Conservation (phyloP, 2,329 filamentous ascomycete species). For the Zymoseptoria pseudotritici region DNA sequence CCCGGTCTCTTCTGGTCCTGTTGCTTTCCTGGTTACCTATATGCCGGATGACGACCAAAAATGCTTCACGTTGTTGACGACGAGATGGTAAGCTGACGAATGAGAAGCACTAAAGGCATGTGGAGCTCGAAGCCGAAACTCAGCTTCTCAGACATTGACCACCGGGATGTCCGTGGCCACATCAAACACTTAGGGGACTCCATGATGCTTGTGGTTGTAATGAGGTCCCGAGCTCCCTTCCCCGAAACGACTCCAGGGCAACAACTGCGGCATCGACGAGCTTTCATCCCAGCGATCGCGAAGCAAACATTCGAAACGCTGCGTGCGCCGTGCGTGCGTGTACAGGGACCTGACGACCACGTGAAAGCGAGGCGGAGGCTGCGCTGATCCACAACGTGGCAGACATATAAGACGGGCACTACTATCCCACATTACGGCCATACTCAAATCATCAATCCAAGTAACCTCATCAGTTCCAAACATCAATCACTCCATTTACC, state of each 20-base stretch:
- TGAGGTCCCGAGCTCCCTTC: background rate
- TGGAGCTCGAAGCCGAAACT: no score
- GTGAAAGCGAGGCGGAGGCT: background rate
- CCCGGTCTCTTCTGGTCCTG: no score
- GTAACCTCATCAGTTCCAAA: background rate
- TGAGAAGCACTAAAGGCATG: no score
- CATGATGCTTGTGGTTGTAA: background rate
- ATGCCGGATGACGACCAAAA: no score
- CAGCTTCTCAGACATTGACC: no score
- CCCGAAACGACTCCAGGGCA: background rate
- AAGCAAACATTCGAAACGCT: background rate
- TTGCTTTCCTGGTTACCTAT: no score
- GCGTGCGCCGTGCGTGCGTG: background rate
- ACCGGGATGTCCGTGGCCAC: background rate
- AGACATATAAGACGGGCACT: background rate
- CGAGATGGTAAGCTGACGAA: no score
- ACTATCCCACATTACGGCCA: no score
- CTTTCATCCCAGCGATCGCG: background rate
- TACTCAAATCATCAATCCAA: no score
- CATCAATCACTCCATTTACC: background rate
- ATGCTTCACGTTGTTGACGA: no score
- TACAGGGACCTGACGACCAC: background rate
- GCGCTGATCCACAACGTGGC: background rate
- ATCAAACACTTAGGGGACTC: background rate
- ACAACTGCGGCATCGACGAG: background rate